These are phyloP conservation scores for Irpex sp. DNA, from an alignment of 1,284 basidiomycete species.

Conservation along the genomic window DNA sequence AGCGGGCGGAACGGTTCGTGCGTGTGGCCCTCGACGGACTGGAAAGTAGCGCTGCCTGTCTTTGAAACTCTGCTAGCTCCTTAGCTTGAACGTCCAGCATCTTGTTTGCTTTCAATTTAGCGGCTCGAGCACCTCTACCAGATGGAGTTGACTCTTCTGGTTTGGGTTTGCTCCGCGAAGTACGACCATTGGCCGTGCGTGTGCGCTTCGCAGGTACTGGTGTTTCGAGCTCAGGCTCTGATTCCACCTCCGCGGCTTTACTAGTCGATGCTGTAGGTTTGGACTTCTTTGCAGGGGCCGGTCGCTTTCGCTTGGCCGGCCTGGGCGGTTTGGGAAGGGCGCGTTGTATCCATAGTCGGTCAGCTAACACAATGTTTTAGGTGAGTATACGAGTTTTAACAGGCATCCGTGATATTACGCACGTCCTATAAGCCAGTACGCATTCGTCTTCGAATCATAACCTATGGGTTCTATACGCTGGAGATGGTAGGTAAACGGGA, in stretches of 20 bases:
- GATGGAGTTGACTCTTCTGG: conserved; percentile 21
- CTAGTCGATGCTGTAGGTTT: conserved; percentile 14
- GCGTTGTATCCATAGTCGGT: conserved; percentile 87
- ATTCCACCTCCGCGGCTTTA: conserved; percentile 17
- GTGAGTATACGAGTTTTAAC: neutral
- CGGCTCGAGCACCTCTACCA: conserved; percentile 48
- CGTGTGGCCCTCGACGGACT: conserved; percentile 6
- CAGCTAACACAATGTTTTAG: conserved; percentile 36
- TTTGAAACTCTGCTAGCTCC: conserved; percentile 59
- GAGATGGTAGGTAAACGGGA: neutral
- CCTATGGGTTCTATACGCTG: conserved; percentile 87
- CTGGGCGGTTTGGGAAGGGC: conserved; percentile 50
- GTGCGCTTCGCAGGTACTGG: conserved; percentile 24
- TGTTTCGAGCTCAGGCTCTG: conserved; percentile 14
- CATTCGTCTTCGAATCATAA: conserved; percentile 77
- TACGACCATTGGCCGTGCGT: conserved; percentile 17
- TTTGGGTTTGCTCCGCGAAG: conserved; percentile 25
- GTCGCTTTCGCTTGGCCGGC: conserved; percentile 56
- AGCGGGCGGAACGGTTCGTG: neutral
- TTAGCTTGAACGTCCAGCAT: conserved; percentile 66
- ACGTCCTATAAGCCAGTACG: conserved; percentile 89
- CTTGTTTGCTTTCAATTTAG: conserved; percentile 67
- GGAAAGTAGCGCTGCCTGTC: conserved; percentile 35
- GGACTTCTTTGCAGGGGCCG: conserved; percentile 18
- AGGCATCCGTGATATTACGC: conserved; percentile 16